phyloP scores from a whole-genome alignment of 345 rosid species.

The Abelmoschus esculentus region DNA sequence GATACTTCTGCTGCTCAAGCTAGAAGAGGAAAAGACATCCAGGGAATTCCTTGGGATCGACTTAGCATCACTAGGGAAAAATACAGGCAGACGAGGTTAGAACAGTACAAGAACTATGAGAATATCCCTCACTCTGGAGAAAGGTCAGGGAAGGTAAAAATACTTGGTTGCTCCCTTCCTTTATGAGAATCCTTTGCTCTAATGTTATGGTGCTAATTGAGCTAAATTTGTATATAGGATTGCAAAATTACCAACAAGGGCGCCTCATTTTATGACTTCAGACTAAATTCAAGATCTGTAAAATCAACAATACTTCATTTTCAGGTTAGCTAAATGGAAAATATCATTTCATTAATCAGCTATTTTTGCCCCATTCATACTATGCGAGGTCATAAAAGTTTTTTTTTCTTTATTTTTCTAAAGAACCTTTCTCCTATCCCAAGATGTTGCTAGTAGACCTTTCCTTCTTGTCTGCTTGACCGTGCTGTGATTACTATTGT shows the following conservation, averaged over 20 bases:
- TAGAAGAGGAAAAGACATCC: constrained; percentile 79
- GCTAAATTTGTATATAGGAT: constrained; percentile 28
- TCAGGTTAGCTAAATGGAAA: constrained; percentile 36
- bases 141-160: constrained; percentile 49
- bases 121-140: constrained; percentile 67
- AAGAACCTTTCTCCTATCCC: not conserved
- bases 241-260: constrained; percentile 46
- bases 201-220: not conserved
- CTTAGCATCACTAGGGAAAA: constrained; percentile 74
- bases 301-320: constrained; percentile 75
- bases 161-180: not conserved
- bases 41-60: constrained; percentile 97
- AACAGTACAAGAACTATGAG: constrained; percentile 94
- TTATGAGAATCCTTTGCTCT: not conserved
- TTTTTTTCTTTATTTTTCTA: no score
- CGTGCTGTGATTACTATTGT: constrained; percentile 4
- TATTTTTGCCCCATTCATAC: not conserved
- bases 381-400: not conserved
- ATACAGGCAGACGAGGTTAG: constrained; percentile 79
- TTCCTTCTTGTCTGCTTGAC: not conserved
- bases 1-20: constrained; percentile 87
- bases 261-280: constrained; percentile 45
- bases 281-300: constrained; percentile 57
- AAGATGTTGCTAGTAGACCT: not conserved
- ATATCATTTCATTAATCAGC: not conserved